Evolutionary conservation across 2,329 filamentous ascomycete genomes (phyloP).

Genomic region (Colletotrichum acutatum): DNA sequence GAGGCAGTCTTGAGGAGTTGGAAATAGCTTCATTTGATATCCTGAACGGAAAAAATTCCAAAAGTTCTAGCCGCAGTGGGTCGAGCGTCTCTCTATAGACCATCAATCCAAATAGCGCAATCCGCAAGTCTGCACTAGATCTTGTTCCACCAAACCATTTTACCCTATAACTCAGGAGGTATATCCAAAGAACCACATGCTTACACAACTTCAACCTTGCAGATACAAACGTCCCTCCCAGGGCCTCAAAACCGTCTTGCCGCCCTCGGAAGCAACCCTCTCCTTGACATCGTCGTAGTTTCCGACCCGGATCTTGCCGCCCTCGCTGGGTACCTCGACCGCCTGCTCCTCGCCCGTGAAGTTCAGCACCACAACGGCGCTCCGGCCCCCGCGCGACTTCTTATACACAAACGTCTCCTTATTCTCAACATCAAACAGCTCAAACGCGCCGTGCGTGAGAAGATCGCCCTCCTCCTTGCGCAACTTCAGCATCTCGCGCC

Average conservation of each 20-base stretch:
- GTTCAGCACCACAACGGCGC: slow-evolving; percentile 49
- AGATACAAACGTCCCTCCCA: slow-evolving; percentile 50
- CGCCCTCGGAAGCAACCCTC: slow-evolving; percentile 13
- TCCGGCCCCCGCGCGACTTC: slow-evolving; percentile 47
- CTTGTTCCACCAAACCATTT: neutral
- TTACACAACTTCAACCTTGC: slow-evolving; percentile 9
- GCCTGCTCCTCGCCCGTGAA: slow-evolving; percentile 49
- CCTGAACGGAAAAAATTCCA: neutral
- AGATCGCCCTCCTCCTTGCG: slow-evolving; percentile 67
- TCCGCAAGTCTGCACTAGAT: neutral
- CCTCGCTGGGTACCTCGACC: slow-evolving; percentile 38
- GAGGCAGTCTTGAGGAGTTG: neutral
- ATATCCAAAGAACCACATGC: neutral
- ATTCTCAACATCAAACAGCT: slow-evolving; percentile 59
- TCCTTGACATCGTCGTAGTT: slow-evolving; percentile 44
- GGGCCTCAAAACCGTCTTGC: slow-evolving; percentile 40
- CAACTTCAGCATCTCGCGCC: slow-evolving; percentile 64
- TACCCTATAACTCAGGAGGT: neutral
- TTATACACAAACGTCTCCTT: slow-evolving; percentile 57
- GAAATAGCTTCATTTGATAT: neutral
- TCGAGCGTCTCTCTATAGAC: neutral
- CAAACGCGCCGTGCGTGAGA: slow-evolving; percentile 71
- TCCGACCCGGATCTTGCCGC: slow-evolving; percentile 39
- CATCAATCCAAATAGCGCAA: neutral
- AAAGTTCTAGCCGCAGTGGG: neutral